Conservation (phyloP, 768 basidiomycete species). For the Butyriboletus loyo region DNA sequence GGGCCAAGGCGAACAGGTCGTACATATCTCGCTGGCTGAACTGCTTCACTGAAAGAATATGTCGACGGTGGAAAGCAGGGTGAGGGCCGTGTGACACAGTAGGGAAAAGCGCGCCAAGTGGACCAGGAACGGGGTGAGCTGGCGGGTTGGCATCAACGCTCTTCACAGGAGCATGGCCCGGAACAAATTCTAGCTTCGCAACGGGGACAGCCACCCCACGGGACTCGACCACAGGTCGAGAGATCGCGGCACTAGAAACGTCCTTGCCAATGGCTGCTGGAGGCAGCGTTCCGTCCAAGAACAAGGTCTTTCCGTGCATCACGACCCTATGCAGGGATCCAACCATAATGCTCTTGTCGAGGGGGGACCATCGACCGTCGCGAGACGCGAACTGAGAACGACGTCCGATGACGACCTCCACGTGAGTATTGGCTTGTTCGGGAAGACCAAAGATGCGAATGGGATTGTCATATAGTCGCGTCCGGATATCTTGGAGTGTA, state of each 20-base stretch:
- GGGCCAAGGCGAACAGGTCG: conserved; percentile 89
- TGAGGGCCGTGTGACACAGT: conserved; percentile 44
- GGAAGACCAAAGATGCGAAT: conserved; percentile 87
- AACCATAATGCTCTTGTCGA: conserved; percentile 56
- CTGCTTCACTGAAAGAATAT: conserved; percentile 93
- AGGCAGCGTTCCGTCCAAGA: conserved; percentile 79
- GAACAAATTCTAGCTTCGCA: conserved; percentile 27
- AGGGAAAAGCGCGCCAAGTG: conserved; percentile 16
- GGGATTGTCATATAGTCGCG: conserved; percentile 90
- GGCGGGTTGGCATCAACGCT: conserved; percentile 23
- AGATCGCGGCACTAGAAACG: conserved; percentile 59
- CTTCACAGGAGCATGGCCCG: conserved; percentile 34
- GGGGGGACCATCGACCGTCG: conserved; percentile 75
- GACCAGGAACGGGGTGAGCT: conserved; percentile 3
- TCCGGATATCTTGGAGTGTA: conserved; percentile 76
- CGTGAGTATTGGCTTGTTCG: conserved; percentile 80
- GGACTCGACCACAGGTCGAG: conserved; percentile 36
- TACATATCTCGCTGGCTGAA: conserved; percentile 87
- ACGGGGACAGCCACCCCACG: conserved; percentile 19
- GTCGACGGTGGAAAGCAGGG: conserved; percentile 88
- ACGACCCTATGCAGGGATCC: conserved; percentile 90
- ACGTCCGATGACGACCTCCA: conserved; percentile 90
- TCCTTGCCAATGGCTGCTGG: conserved; percentile 63
- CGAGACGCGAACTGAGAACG: conserved; percentile 52
- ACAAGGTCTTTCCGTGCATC: conserved; percentile 83